A percentile compares a stretch with the other conserved stretches of the same genome.
These are phyloP conservation scores for Hymenoscyphus occultus DNA, from an alignment of 2,329 filamentous ascomycete genomes.

Conservation along the genomic window DNA sequence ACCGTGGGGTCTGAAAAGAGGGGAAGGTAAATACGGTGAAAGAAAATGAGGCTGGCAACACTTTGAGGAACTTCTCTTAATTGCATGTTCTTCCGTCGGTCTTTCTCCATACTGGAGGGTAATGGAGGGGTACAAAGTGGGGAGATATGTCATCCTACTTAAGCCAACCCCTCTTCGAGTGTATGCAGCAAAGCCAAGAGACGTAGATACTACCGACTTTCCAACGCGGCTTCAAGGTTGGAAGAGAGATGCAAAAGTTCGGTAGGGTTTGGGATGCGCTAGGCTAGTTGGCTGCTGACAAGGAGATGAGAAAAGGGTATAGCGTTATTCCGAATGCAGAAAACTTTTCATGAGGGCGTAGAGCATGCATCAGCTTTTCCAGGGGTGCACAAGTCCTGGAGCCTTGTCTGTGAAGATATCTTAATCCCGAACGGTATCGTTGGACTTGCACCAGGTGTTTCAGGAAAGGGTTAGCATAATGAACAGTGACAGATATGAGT, in stretches of 20 bases:
- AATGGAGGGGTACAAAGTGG: conserved; percentile 2
- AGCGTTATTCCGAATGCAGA: background rate
- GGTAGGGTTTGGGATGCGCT: background rate
- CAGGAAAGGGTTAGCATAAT: background rate
- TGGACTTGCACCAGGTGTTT: background rate
- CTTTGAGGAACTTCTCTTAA: background rate
- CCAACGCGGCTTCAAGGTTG: conserved; percentile 1
- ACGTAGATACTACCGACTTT: background rate
- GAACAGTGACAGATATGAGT: background rate
- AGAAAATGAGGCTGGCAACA: background rate
- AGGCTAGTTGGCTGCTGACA: background rate
- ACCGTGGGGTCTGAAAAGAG: background rate
- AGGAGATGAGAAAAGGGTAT: background rate
- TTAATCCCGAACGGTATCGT: background rate
- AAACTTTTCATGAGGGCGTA: background rate
- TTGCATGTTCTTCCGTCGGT: background rate
- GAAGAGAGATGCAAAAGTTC: background rate
- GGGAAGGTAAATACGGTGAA: too few species aligned
- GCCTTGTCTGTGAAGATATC: background rate
- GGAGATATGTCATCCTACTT: background rate
- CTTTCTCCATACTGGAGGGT: background rate
- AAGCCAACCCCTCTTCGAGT: background rate
- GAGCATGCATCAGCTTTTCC: background rate
- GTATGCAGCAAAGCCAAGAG: background rate
- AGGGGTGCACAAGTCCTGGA: background rate